These are phyloP conservation scores for Beauveria australis DNA, from an alignment of 2,329 filamentous ascomycete genomes.

Conservation along the genomic window DNA sequence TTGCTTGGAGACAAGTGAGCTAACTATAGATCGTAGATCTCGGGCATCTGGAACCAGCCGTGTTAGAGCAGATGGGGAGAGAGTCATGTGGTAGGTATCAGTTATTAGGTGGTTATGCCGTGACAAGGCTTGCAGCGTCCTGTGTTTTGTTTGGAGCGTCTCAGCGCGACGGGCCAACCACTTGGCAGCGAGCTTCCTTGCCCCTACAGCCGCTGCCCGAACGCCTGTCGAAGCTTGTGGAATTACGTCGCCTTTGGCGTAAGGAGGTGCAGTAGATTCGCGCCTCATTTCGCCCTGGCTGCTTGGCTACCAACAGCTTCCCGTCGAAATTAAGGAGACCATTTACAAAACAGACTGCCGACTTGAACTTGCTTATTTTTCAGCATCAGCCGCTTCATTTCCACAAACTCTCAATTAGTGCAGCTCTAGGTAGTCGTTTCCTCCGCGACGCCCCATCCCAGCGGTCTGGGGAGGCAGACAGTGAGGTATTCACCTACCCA, in stretches of 20 bases:
- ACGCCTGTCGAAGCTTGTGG: background rate
- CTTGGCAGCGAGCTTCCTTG: background rate
- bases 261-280: no score
- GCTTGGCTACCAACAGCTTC: background rate
- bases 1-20: background rate
- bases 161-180: background rate
- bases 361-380: background rate
- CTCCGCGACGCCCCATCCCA: constrained; percentile 4
- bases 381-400: background rate
- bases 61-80: background rate
- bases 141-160: constrained; percentile 4
- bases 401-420: background rate
- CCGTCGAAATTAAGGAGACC: constrained; percentile 1
- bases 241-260: background rate
- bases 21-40: background rate
- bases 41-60: background rate
- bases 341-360: background rate
- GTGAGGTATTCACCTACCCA: no score
- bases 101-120: no score
- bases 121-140: background rate
- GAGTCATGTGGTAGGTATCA: background rate
- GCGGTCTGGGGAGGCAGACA: background rate
- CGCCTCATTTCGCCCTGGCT: background rate
- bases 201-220: background rate
- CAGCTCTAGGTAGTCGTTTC: background rate